These are phyloP conservation scores for Xylaria sp. DNA, from an alignment of 2,329 filamentous ascomycete species.

Conservation along the genomic window DNA sequence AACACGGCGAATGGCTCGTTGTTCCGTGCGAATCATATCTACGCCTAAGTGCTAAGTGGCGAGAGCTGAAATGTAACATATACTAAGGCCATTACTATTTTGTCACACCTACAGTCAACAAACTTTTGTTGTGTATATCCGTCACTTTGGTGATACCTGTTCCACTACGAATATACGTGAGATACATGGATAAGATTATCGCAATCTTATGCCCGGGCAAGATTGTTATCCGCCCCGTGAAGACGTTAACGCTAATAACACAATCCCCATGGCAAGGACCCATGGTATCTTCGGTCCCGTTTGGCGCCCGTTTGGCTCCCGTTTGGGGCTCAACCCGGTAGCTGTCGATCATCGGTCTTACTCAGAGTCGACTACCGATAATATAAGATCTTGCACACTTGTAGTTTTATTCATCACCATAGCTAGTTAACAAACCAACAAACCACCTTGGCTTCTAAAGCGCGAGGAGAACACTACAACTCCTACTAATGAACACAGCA, in stretches of 20 bases:
- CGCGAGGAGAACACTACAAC: background rate
- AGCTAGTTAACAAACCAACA: background rate
- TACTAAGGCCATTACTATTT: background rate
- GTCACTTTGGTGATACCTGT: too few species aligned
- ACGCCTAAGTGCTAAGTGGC: background rate
- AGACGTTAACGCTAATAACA: background rate
- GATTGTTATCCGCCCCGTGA: background rate
- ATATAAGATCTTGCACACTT: background rate
- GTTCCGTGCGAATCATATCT: background rate
- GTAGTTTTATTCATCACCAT: background rate
- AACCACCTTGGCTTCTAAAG: background rate
- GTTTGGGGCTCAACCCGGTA: conserved; percentile 3
- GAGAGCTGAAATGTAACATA: background rate
- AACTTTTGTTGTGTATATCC: too few species aligned
- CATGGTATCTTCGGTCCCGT: conserved; percentile 2
- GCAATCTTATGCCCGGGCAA: background rate
- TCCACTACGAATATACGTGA: too few species aligned
- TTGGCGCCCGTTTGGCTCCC: conserved; percentile 4
- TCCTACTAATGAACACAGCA: background rate
- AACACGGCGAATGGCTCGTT: background rate
- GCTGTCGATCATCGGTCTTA: conserved; percentile 6
- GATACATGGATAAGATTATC: background rate
- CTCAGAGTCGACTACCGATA: background rate
- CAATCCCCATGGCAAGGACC: background rate
- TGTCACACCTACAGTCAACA: too few species aligned